Percentiles rank a stretch among this genome's conserved stretches.
Evolutionary conservation across 768 basidiomycete genomes (phyloP).

Genomic region (Rhizopogon sp.): DNA sequence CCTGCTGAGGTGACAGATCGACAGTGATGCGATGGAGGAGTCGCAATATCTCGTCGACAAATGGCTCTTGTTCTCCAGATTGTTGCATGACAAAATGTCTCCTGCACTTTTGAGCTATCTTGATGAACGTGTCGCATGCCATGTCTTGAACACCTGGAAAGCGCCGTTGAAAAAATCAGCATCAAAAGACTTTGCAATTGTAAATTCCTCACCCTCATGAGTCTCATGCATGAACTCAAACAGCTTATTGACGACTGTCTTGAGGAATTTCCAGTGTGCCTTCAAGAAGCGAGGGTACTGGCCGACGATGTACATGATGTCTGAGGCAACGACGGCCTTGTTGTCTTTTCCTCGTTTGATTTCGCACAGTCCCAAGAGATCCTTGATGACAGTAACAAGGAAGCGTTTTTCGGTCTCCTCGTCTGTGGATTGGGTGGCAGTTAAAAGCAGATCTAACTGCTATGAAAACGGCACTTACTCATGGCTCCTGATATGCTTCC

Average conservation of each 20-base stretch:
- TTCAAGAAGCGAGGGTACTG: constrained; percentile 99
- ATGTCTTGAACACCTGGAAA: constrained; percentile 93
- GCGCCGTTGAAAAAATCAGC: neutral
- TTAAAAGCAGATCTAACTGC: neutral
- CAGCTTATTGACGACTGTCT: constrained; percentile 98
- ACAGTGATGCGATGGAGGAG: constrained; percentile 90
- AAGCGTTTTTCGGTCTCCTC: constrained; percentile 99
- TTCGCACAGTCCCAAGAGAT: constrained; percentile 93
- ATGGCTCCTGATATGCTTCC: constrained; percentile 98
- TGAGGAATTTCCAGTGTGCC: constrained; percentile 99
- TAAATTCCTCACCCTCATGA: constrained; percentile 67
- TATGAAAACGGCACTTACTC: constrained; percentile 56
- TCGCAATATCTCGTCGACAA: constrained; percentile 95
- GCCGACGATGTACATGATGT: constrained; percentile 98
- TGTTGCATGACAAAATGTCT: constrained; percentile 99
- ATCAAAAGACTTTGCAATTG: neutral
- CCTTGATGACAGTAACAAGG: constrained; percentile 98
- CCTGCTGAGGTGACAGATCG: constrained; percentile 89
- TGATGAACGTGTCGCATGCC: constrained; percentile 99
- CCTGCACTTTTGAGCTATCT: constrained; percentile 98
- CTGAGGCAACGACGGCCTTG: constrained; percentile 96
- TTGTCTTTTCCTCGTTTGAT: constrained; percentile 99
- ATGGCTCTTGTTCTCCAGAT: constrained; percentile 93
- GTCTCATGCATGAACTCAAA: constrained; percentile 99
- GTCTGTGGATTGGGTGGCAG: constrained; percentile 41